A percentile compares a stretch with the other conserved stretches of the same genome.
phyloP scores from a whole-genome alignment of 1,284 basidiomycete genomes.

The Cryptococcus deneoformans region DNA sequence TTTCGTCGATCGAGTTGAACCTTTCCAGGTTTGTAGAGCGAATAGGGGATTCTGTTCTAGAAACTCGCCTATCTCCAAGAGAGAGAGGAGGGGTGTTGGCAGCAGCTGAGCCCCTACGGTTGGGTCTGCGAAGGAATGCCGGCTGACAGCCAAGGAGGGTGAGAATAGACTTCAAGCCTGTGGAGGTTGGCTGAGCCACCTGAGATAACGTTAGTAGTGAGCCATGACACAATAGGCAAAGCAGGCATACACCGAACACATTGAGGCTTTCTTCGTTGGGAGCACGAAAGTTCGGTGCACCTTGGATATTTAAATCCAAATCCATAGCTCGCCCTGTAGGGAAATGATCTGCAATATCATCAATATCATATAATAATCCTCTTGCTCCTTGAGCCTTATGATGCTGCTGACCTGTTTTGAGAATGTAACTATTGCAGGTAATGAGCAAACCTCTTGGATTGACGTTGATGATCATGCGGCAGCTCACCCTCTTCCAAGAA shows the following conservation, averaged over 20 bases:
- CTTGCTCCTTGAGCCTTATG: background rate
- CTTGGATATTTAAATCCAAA: conserved; percentile 82
- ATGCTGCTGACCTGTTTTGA: conserved; percentile 66
- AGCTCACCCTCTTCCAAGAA: conserved; percentile 67
- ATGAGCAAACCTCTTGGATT: background rate
- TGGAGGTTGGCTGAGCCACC: conserved; percentile 87
- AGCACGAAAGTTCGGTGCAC: conserved; percentile 93
- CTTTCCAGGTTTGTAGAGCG: background rate
- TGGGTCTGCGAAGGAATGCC: conserved; percentile 34
- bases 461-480: background rate
- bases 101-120: conserved; percentile 1
- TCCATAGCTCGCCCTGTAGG: conserved; percentile 77
- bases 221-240: background rate
- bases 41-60: conserved; percentile 12
- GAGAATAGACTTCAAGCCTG: conserved; percentile 88
- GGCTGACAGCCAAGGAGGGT: conserved; percentile 80
- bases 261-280: conserved; percentile 72
- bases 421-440: conserved; percentile 59
- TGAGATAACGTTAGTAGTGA: background rate
- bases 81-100: background rate
- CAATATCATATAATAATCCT: conserved; percentile 5
- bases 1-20: conserved; percentile 1
- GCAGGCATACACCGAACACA: conserved; percentile 66
- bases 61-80: conserved; percentile 5
- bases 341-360: conserved; percentile 62